phyloP scores from a whole-genome alignment of 768 basidiomycete genomes.

The Pisolithus marmoratus region DNA sequence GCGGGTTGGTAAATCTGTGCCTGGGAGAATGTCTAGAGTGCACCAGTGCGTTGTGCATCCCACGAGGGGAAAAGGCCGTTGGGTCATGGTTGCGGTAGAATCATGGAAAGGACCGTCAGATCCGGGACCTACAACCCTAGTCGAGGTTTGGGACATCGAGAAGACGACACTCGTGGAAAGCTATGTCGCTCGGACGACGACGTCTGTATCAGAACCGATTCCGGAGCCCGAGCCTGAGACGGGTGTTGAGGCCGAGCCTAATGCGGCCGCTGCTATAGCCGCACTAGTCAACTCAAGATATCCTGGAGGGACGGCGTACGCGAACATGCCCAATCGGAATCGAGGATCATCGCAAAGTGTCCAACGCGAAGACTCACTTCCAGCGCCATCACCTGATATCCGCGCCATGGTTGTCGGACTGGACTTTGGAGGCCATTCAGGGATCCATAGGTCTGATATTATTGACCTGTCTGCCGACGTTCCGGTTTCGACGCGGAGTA shows the following conservation, averaged over 20 bases:
- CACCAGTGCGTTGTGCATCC: conserved; percentile 81
- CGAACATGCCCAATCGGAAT: conserved; percentile 19
- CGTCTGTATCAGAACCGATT: conserved; percentile 39
- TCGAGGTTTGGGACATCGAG: conserved; percentile 95
- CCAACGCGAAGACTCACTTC: conserved; percentile 30
- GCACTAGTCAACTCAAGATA: conserved; percentile 72
- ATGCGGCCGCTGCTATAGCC: conserved; percentile 71
- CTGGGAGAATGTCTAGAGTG: conserved; percentile 51
- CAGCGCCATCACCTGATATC: conserved; percentile 57
- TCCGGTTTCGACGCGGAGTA: conserved; percentile 34
- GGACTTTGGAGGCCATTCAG: conserved; percentile 71
- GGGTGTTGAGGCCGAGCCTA: conserved; percentile 53
- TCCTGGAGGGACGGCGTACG: conserved; percentile 27
- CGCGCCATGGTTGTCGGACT: conserved; percentile 64
- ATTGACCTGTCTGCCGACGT: conserved; percentile 38
- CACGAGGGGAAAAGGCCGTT: conserved; percentile 78
- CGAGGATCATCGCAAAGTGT: conserved; percentile 29
- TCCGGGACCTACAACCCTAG: conserved; percentile 40
- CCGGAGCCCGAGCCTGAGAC: conserved; percentile 49
- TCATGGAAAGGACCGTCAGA: conserved; percentile 37
- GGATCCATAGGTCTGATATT: conserved; percentile 46
- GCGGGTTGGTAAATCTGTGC: conserved; percentile 59
- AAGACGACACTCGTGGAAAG: conserved; percentile 73
- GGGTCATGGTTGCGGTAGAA: conserved; percentile 83
- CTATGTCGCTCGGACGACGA: conserved; percentile 54